phyloP scores from a whole-genome alignment of 2,329 filamentous ascomycete genomes.

The Magnaporthiopsis rhizophila region DNA sequence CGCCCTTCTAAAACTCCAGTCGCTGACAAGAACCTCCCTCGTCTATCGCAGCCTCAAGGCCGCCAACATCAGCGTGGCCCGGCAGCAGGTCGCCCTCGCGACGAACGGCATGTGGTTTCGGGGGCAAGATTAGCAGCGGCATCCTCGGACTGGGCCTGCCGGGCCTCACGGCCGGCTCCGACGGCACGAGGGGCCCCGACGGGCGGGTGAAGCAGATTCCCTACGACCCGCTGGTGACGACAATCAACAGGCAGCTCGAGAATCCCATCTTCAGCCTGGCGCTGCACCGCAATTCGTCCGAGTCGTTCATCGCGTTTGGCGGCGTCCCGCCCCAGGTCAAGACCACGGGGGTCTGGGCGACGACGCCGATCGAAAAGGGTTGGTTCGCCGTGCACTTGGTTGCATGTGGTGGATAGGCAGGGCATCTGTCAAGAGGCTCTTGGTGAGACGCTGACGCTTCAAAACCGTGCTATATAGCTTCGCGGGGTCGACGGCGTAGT shows the following conservation, averaged over 20 bases:
- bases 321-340: constrained; percentile 22
- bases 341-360: constrained; percentile 18
- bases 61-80: constrained; percentile 19
- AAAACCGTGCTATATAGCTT: background rate
- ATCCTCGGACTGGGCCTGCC: constrained; percentile 25
- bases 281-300: constrained; percentile 22
- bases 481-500: constrained; percentile 11
- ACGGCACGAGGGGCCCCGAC: constrained; percentile 15
- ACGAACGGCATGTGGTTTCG: constrained; percentile 20
- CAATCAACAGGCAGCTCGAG: constrained; percentile 15
- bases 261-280: constrained; percentile 22
- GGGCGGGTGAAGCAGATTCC: constrained; percentile 14
- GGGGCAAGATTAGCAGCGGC: constrained; percentile 23
- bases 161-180: constrained; percentile 20
- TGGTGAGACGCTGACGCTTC: background rate
- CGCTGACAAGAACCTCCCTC: background rate
- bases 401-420: too few species aligned
- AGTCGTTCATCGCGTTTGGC: constrained; percentile 24
- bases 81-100: constrained; percentile 24
- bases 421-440: background rate
- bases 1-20: background rate
- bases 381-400: too few species aligned
- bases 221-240: constrained; percentile 23
- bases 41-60: constrained; percentile 19
- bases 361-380: constrained; percentile 20